These are phyloP conservation scores for Inga leiocalycina DNA, from an alignment of 306 rosid species.

Conservation along the genomic window DNA sequence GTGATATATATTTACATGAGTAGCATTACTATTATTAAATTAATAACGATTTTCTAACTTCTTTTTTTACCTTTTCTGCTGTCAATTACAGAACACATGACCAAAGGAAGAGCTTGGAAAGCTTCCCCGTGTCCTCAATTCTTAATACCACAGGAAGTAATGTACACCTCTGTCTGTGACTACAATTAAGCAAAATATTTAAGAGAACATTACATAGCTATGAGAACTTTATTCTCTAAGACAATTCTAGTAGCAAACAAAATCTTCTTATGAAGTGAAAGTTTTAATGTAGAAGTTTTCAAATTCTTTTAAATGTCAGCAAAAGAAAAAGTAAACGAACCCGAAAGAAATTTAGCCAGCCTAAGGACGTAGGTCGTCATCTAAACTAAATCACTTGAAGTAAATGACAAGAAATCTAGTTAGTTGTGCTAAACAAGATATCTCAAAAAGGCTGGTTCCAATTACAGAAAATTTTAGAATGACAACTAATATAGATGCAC, in stretches of 20 bases:
- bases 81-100: constrained; percentile 7
- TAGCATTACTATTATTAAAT: constrained; percentile 9
- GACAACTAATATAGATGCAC: no score
- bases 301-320: neutral
- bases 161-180: neutral
- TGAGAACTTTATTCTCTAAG: constrained; percentile 9
- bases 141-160: neutral
- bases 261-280: neutral
- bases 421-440: constrained; percentile 16
- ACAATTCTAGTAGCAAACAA: neutral
- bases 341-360: neutral
- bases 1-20: constrained; percentile 7
- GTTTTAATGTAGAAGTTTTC: neutral
- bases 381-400: neutral
- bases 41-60: constrained; percentile 18
- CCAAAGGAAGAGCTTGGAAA: constrained; percentile 28
- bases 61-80: neutral
- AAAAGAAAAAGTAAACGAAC: neutral
- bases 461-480: no score
- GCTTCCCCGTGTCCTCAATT: neutral
- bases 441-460: neutral
- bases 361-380: neutral
- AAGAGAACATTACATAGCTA: neutral
- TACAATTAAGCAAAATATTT: neutral
- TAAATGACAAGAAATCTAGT: neutral